phyloP scores from a whole-genome alignment of 2,329 filamentous ascomycete genomes.

The Diaporthe citrichinensis region DNA sequence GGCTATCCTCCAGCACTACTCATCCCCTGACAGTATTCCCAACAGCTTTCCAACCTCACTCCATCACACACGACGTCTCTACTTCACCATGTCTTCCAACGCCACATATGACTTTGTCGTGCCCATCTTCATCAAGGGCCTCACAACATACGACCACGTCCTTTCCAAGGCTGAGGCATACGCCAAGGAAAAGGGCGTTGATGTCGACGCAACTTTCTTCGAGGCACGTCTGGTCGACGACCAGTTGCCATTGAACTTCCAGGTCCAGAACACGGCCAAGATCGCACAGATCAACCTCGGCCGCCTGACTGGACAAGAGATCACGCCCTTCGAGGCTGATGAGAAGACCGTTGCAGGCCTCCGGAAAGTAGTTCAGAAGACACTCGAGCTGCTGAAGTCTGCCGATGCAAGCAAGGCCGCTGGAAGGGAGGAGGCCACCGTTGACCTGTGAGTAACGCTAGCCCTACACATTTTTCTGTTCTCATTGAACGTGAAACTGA shows the following conservation, averaged over 20 bases:
- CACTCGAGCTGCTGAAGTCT: slow-evolving; percentile 44
- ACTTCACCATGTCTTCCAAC: slow-evolving; percentile 45
- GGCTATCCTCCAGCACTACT: no score
- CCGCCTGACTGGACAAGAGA: slow-evolving; percentile 46
- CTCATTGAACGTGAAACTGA: not conserved
- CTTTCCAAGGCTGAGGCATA: slow-evolving; percentile 48
- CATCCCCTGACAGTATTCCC: not conserved
- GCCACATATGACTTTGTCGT: slow-evolving; percentile 48
- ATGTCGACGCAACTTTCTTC: slow-evolving; percentile 47
- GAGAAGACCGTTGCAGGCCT: slow-evolving; percentile 41
- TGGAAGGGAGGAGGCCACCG: slow-evolving; percentile 44
- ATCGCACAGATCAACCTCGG: slow-evolving; percentile 47
- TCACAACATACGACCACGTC: slow-evolving; percentile 50
- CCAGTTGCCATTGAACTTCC: slow-evolving; percentile 52
- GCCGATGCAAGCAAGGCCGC: slow-evolving; percentile 47
- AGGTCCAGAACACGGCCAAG: slow-evolving; percentile 51
- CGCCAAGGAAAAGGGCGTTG: slow-evolving; percentile 47
- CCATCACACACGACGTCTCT: not conserved
- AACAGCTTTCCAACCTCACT: not conserved
- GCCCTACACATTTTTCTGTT: no score
- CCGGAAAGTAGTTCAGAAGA: slow-evolving; percentile 40
- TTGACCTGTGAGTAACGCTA: slow-evolving; percentile 47
- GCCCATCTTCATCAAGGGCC: slow-evolving; percentile 49
- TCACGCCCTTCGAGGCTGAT: slow-evolving; percentile 45
- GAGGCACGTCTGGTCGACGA: slow-evolving; percentile 51